Base-by-base conservation (phyloP, 139 green algal species). In the Choricystis sp. region DNA sequence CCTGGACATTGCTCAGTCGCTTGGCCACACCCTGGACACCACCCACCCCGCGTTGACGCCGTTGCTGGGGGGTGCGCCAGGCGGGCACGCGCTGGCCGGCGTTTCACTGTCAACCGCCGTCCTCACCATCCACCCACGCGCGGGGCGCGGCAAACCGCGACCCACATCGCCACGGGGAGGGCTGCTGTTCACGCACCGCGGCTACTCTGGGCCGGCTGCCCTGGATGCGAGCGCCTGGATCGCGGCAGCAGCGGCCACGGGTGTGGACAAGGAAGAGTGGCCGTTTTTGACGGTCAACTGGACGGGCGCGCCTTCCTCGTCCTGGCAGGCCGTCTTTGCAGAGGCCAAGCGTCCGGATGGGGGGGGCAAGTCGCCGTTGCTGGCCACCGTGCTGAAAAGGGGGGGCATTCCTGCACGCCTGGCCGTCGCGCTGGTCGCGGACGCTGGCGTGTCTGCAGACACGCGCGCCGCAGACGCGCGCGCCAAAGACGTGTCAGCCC, bases 131-230 rank as follows among this genome's bases (percentile, higher is more conserved):
- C 48, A 69, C 22, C 64, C 40, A 1, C 0, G 56, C 28, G 27
- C 28, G 30, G 26, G 59, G 67, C 21, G 19, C 61, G 9, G 63
- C 23, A 52, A 62, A 16, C 9, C 40, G 40, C 9, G 9, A 16
- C 40, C 40, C 40, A 16, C 40, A 9, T 77, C 87, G 26, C 63
- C 75, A n/a, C 74, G 89, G 23, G 75, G 71, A 0, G 80, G 74
- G 0, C 75, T 96, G 63, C 75, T 96, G 28, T 94, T 96, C 66
- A 95, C 87, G 0, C 90, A 96, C 77, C 61, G 66, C 1, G 83
- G 83, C 26, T 92, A 74, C 74, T 87, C 72, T 24, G 89, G 89
- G 2, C 90, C 90, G 0, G 66, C 77, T 0, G 72, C 94, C 0
- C 71, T 96, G 59, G 90, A 96, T 72, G 40, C 94, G 4, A 84